Base-by-base conservation (phyloP, 257 asterid species). In the Scutellaria barbata region DNA sequence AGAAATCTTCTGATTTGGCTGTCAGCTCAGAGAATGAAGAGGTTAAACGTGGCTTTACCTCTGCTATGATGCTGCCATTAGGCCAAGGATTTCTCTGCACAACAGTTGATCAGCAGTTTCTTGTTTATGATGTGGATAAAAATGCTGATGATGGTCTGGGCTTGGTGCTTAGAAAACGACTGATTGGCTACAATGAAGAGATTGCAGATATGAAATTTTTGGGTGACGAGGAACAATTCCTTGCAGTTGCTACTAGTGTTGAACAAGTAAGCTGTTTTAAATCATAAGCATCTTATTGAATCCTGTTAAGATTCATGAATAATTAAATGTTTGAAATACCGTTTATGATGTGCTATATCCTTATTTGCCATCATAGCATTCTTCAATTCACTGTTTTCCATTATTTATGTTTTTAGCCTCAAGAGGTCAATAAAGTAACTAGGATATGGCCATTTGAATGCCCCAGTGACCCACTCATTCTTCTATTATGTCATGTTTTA, bases 41-140 rank as follows among this genome's bases (percentile, higher is more conserved):
- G 76, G 81, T 82, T 63, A 88, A 79, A 74, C 86, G 98, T 70
- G 96, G 98, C 55, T 92, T 95, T 78, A 88, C 81, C 66, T 89
- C 98, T 42, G 96, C 96, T 37, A 71, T 77, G 84, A 82, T 92
- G 90, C 85, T 92, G 65, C 98, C 95, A n/a, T 73, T 83, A 58
- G 82, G 81, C 76, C 90, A 84, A 57, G 99, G 94, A 50, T 75
- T 92, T 79, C 85, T 92, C 14, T 89, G 96, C 76, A 97, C 81
- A 78, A 95, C 99, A 39, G 96, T 86, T 74, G 99, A 95, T 74
- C 99, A 92, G 81, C 99, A 95, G 81, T 95, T 95, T 85, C 88
- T 92, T 60, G 71, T 89, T 59, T 95, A 92, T 83, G 90, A 77
- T 80, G 78, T 81, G 17, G 84, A 76, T 68, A 84, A 81, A 72